Evolutionary conservation across 164 flowering plant species (phyloP).

Genomic region (Aristolochia californica): DNA sequence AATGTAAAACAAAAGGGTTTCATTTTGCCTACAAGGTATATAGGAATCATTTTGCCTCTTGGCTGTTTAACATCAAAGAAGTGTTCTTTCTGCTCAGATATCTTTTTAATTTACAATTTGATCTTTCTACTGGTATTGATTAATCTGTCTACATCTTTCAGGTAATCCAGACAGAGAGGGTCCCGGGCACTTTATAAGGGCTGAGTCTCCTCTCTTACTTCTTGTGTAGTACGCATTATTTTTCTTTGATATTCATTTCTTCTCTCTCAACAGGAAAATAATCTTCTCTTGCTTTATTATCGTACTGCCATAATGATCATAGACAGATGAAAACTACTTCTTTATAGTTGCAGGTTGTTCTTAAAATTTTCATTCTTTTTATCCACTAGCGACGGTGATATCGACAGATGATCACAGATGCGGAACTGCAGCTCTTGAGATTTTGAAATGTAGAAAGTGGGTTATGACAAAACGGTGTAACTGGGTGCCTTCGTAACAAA

Average conservation of each 20-base stretch:
- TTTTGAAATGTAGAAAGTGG: too few relatives aligned
- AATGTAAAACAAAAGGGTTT: slow-evolving; percentile 56
- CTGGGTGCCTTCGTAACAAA: too few relatives aligned
- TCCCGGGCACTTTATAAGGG: slow-evolving; percentile 70
- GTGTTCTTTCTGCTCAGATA: neutral
- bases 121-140: neutral
- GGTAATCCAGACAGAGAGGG: slow-evolving; percentile 22
- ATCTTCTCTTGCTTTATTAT: too few relatives aligned
- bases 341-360: too few relatives aligned
- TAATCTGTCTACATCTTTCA: neutral
- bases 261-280: too few relatives aligned
- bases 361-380: too few relatives aligned
- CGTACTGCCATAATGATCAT: too few relatives aligned
- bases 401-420: too few relatives aligned
- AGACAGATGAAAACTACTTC: too few relatives aligned
- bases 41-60: neutral
- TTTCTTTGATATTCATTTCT: neutral
- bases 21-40: slow-evolving; percentile 79
- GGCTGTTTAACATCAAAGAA: neutral
- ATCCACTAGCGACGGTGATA: too few relatives aligned
- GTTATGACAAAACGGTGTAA: too few relatives aligned
- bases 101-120: neutral
- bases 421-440: too few relatives aligned
- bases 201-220: slow-evolving; percentile 22
- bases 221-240: neutral